Conservation (phyloP, 768 basidiomycete species). For the Neoboletus subvelutipes region DNA sequence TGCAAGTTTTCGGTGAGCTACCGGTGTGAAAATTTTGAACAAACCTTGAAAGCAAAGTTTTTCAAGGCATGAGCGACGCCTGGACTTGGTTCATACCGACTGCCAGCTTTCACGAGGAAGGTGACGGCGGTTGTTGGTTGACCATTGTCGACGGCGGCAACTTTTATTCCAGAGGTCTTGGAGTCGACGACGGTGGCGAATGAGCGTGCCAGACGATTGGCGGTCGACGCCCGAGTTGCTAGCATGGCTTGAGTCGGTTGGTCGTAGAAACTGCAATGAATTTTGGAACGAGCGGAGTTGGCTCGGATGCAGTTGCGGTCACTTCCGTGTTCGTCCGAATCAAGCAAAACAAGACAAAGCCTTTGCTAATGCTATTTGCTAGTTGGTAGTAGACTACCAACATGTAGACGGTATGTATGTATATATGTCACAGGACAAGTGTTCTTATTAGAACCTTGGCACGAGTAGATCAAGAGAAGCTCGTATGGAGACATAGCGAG, state of each 20-base stretch:
- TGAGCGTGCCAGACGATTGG: constrained; percentile 59
- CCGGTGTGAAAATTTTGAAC: constrained; percentile 19
- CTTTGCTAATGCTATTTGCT: too few relatives aligned
- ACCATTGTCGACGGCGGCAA: constrained; percentile 80
- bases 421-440: too few relatives aligned
- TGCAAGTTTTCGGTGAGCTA: not conserved
- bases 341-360: not conserved
- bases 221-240: constrained; percentile 58
- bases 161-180: constrained; percentile 66
- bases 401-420: too few relatives aligned
- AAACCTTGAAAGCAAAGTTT: constrained; percentile 98
- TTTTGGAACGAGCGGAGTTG: constrained; percentile 29
- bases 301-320: constrained; percentile 2
- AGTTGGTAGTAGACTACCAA: too few relatives aligned
- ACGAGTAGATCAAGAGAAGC: too few relatives aligned
- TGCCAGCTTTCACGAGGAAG: constrained; percentile 89
- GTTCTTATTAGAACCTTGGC: too few relatives aligned
- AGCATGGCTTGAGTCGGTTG: constrained; percentile 46
- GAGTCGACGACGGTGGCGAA: constrained; percentile 84
- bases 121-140: constrained; percentile 86
- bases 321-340: constrained; percentile 30
- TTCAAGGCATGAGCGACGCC: constrained; percentile 94
- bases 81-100: constrained; percentile 82
- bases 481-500: too few relatives aligned
- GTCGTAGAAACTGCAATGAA: constrained; percentile 3